Conservation (phyloP, 2,329 filamentous ascomycete species). For the Pseudovirgaria hyperparasitica region DNA sequence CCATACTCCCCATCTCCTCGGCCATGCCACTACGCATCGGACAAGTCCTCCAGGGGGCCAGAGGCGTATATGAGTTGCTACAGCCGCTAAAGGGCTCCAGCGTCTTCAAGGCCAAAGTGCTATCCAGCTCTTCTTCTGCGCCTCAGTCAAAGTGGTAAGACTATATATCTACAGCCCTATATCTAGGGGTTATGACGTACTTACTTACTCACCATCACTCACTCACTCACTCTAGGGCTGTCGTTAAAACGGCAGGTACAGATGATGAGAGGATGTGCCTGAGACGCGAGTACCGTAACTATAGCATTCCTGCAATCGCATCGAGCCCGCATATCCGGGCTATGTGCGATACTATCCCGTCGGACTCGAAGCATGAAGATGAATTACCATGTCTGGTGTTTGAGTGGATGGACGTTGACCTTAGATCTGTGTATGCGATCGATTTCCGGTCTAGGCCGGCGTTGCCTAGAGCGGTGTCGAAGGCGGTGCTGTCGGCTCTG, state of each 20-base stretch:
- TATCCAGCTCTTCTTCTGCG: slow-evolving; percentile 4
- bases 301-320: slow-evolving; percentile 6
- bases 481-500: slow-evolving; percentile 8
- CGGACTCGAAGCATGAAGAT: slow-evolving; percentile 3
- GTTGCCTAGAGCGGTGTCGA: slow-evolving; percentile 8
- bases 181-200: too few species aligned
- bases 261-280: slow-evolving; percentile 5
- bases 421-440: slow-evolving; percentile 5
- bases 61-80: slow-evolving; percentile 9
- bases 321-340: slow-evolving; percentile 10
- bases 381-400: slow-evolving; percentile 11
- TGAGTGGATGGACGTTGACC: slow-evolving; percentile 12
- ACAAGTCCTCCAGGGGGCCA: slow-evolving; percentile 7
- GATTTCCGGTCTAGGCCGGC: slow-evolving; percentile 5
- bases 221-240: slow-evolving; percentile 7
- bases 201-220: too few species aligned
- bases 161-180: neutral
- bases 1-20: too few species aligned
- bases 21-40: slow-evolving; percentile 8
- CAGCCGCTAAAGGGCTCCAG: slow-evolving; percentile 7
- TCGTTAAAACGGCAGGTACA: slow-evolving; percentile 8
- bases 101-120: slow-evolving; percentile 9
- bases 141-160: slow-evolving; percentile 6
- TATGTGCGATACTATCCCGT: slow-evolving; percentile 7
- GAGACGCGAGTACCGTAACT: slow-evolving; percentile 9